Evolutionary conservation across 768 basidiomycete genomes (phyloP).

Genomic region (Pleurotus djamor): DNA sequence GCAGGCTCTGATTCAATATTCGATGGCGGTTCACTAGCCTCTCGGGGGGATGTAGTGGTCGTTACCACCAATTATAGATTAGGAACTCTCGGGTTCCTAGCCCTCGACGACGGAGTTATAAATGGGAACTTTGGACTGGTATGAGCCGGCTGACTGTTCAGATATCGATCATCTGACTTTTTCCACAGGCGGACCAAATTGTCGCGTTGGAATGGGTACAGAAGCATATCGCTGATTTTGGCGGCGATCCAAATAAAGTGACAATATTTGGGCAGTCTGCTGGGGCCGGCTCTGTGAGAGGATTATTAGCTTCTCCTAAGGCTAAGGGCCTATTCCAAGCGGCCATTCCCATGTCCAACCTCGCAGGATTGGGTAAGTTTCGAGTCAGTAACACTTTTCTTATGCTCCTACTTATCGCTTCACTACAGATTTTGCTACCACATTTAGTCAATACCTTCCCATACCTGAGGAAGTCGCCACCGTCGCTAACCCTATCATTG

Average conservation of each 20-base stretch:
- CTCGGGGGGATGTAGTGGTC: constrained; percentile 56
- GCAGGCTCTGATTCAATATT: constrained; percentile 35
- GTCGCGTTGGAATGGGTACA: constrained; percentile 54
- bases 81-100: constrained; percentile 60
- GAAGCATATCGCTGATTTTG: constrained; percentile 51
- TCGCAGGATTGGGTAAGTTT: constrained; percentile 37
- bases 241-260: constrained; percentile 50
- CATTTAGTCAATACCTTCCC: constrained; percentile 48
- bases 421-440: constrained; percentile 31
- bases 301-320: constrained; percentile 28
- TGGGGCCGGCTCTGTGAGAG: constrained; percentile 36
- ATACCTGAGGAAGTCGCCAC: constrained; percentile 33
- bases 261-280: constrained; percentile 27
- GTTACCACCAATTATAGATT: constrained; percentile 70
- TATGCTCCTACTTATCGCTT: background rate
- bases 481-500: constrained; percentile 31
- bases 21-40: constrained; percentile 42
- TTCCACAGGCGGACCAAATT: constrained; percentile 1
- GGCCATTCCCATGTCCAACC: constrained; percentile 43
- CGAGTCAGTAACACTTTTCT: too few relatives aligned
- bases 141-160: constrained; percentile 20
- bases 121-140: constrained; percentile 36
- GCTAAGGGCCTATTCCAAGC: constrained; percentile 36
- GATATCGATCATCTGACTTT: too few relatives aligned
- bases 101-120: constrained; percentile 42